These are phyloP conservation scores for barley (Hordeum vulgare) DNA, from an alignment of 176 grass and related monocot species.

Conservation along the genomic window DNA sequence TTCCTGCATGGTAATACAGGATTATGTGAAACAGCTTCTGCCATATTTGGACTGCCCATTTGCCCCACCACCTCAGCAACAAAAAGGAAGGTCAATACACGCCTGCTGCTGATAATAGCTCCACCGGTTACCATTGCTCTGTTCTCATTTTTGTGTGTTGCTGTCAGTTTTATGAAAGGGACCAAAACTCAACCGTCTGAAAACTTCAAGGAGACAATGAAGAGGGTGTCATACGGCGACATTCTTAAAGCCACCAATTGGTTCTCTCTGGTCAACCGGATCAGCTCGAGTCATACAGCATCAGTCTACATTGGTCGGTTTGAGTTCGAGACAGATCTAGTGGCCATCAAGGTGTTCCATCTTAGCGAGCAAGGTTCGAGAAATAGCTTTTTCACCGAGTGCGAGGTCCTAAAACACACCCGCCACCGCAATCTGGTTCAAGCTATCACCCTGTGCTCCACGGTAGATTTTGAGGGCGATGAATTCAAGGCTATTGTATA, in stretches of 20 bases:
- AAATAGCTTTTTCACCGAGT: neutral
- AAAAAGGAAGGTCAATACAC: neutral
- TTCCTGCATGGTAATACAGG: slow-evolving; percentile 13
- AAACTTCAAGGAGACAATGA: slow-evolving; percentile 18
- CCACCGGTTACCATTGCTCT: neutral
- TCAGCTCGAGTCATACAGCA: neutral
- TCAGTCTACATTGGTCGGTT: slow-evolving; percentile 32
- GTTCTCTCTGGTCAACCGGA: slow-evolving; percentile 1
- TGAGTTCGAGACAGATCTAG: slow-evolving; percentile 13
- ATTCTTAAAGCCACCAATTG: slow-evolving; percentile 33
- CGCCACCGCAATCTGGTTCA: slow-evolving; percentile 24
- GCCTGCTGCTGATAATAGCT: neutral
- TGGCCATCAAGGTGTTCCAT: slow-evolving; percentile 29
- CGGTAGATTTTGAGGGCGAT: neutral
- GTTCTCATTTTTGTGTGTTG: neutral
- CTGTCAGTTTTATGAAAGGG: neutral
- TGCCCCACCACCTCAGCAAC: neutral
- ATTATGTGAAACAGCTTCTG: neutral
- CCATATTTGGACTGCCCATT: slow-evolving; percentile 21
- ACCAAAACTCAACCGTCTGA: neutral
- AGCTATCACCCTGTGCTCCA: slow-evolving; percentile 25
- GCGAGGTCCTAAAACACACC: neutral
- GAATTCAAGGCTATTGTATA: slow-evolving; percentile 33
- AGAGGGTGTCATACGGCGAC: slow-evolving; percentile 9
- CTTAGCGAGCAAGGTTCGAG: neutral